Evolutionary conservation across 1,284 basidiomycete genomes (phyloP), one percentile per base, ranked within the genome.

Genomic region (Cryptococcus floricola): DNA sequence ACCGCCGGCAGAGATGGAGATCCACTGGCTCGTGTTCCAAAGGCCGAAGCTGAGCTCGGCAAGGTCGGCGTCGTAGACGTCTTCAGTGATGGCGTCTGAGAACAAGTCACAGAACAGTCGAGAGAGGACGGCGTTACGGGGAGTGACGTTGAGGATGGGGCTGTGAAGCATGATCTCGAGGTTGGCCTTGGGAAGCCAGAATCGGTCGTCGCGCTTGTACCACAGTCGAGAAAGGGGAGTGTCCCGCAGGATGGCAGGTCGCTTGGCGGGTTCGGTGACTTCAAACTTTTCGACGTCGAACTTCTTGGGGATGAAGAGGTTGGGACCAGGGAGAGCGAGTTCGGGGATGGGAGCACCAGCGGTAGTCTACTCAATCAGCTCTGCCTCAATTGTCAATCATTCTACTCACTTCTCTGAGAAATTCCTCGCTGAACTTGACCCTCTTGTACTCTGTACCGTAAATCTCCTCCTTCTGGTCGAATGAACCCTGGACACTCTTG

Each of bases 191-290:
- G 94, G 94, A 5, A 94, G 84, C 88, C 91, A 95, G 80, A 94
- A 97, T 58, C 82, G 84, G 75, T 98, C 93, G 71, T 98, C 94
- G 70, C 92, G 92, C 81, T 98, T 98, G 78, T 93, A 85, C 93
- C 93, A 98, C 12, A 96, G 76, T 19, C 85, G 81, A 1, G 86
- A 88, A 37, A 87, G 69, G 0, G 83, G 77, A 0, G 85, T 90
- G 71, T 91, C 82, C 28, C 83, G 80, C 53, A 97, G 82, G 56
- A 93, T 83, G 62, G 83, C 79, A 12, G 94, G 94, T 31, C 87
- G 83, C 56, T 83, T 84, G 53, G 83, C 73, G 14, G 88, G 88
- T 87, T 91, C 79, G 1, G 78, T 66, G 3, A 86, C 81, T 4
- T 86, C 82, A 25, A 80, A 80, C 76, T 87, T 91, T 48, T 88